phyloP scores from a whole-genome alignment of 768 basidiomycete genomes.

The Leucosporidium creatinivorum region DNA sequence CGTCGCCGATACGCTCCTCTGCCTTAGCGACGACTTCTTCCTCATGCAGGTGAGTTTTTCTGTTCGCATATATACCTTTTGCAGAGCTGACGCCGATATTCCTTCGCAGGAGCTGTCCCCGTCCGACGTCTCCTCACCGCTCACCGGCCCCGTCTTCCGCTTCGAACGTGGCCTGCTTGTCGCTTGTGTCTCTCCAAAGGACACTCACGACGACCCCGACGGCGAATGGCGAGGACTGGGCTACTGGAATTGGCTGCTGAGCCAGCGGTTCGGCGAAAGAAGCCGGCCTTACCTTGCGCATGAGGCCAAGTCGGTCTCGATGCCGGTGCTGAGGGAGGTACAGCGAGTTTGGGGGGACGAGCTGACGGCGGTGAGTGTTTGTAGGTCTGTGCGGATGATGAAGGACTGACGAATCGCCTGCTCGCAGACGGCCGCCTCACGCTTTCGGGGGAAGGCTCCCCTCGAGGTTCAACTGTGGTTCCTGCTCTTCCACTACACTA shows the following conservation, averaged over 20 bases:
- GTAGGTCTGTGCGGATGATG: slow-evolving; percentile 42
- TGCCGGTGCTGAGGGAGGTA: slow-evolving; percentile 43
- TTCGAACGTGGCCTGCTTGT: slow-evolving; percentile 43
- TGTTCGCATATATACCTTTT: neutral
- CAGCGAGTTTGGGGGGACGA: slow-evolving; percentile 40
- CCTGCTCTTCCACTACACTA: slow-evolving; percentile 23
- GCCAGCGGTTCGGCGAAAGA: slow-evolving; percentile 45
- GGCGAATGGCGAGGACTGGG: slow-evolving; percentile 47
- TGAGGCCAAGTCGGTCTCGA: slow-evolving; percentile 43
- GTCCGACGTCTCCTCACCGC: slow-evolving; percentile 23
- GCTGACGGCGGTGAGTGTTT: slow-evolving; percentile 42
- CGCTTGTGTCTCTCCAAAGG: slow-evolving; percentile 5
- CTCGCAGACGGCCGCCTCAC: slow-evolving; percentile 43
- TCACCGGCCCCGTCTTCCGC: slow-evolving; percentile 45
- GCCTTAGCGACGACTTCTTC: slow-evolving; percentile 1
- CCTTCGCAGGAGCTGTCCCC: slow-evolving; percentile 8
- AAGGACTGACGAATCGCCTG: slow-evolving; percentile 43
- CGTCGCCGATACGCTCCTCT: slow-evolving; percentile 1
- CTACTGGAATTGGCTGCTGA: slow-evolving; percentile 42
- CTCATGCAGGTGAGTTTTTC: neutral
- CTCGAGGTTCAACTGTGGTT: slow-evolving; percentile 20
- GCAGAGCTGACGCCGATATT: neutral
- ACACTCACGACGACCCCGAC: slow-evolving; percentile 29
- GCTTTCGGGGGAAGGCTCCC: slow-evolving; percentile 16
- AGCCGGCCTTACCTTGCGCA: slow-evolving; percentile 46